A percentile compares a stretch with the other conserved stretches of the same genome.
These are phyloP conservation scores for Pythium sp. DNA, from an alignment of 352 stramenopile genomes.

Conservation along the genomic window DNA sequence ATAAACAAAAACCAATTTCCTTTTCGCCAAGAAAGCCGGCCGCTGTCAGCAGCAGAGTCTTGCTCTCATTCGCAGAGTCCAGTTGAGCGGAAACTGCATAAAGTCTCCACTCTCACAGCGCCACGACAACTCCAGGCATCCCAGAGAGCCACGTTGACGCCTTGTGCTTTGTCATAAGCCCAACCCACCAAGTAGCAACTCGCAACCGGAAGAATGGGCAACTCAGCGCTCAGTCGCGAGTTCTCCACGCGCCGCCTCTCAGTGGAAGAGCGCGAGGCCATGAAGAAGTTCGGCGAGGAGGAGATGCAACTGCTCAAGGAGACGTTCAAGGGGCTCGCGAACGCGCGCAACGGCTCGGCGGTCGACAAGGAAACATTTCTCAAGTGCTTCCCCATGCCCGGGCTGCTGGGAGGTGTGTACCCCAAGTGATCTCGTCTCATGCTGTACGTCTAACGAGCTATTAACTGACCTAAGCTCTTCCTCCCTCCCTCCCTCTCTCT, in stretches of 20 bases:
- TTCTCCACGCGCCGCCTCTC: constrained; percentile 49
- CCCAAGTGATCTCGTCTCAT: background rate
- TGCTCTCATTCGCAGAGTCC: constrained; percentile 1
- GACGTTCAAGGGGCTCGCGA: constrained; percentile 76
- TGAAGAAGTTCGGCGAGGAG: constrained; percentile 76
- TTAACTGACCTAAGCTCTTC: background rate
- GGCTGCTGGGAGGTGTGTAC: constrained; percentile 73
- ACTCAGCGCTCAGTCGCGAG: constrained; percentile 53
- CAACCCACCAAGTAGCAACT: no score
- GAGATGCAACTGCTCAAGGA: constrained; percentile 77
- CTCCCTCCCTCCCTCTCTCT: no score
- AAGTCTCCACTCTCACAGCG: no score
- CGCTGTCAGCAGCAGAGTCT: no score
- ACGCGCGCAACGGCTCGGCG: constrained; percentile 50
- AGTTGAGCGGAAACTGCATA: no score
- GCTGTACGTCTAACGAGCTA: background rate
- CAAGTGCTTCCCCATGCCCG: constrained; percentile 91
- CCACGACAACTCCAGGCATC: no score
- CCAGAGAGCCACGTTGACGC: no score
- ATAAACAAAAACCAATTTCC: background rate
- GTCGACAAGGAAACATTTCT: constrained; percentile 94
- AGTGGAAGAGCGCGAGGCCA: constrained; percentile 54
- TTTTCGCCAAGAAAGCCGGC: constrained; percentile 10
- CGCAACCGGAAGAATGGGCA: constrained; percentile 43
- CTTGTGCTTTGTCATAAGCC: no score